Conservation (phyloP, 2,329 filamentous ascomycete genomes). For the Hymenoscyphus occultus region DNA sequence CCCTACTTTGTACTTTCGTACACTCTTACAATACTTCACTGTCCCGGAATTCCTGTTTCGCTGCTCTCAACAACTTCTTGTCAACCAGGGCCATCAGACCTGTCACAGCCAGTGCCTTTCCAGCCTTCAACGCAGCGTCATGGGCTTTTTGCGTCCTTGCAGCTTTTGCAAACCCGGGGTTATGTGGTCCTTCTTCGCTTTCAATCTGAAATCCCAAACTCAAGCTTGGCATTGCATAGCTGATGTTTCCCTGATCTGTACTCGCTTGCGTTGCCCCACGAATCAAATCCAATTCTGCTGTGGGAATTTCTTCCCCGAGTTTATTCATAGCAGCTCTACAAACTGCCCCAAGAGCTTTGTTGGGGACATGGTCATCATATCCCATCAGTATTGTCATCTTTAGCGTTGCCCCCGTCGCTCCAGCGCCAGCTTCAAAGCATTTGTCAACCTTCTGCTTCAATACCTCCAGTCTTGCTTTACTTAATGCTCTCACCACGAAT, state of each 20-base stretch:
- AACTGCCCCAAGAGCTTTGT: background rate
- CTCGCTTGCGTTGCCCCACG: slow-evolving; percentile 48
- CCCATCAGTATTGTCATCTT: slow-evolving; percentile 1
- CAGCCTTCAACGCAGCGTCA: slow-evolving; percentile 23
- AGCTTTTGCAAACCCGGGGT: slow-evolving; percentile 42
- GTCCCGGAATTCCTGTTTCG: slow-evolving; percentile 41
- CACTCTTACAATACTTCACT: no score
- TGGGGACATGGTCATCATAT: slow-evolving; percentile 10
- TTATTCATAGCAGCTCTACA: slow-evolving; percentile 2
- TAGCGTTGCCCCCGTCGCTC: slow-evolving; percentile 4
- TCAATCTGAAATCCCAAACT: slow-evolving; percentile 52
- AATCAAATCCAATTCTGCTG: slow-evolving; percentile 42
- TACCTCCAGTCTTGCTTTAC: background rate
- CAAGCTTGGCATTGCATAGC: slow-evolving; percentile 55
- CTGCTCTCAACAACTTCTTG: slow-evolving; percentile 41
- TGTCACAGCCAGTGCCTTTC: slow-evolving; percentile 40
- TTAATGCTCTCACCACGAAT: slow-evolving; percentile 6
- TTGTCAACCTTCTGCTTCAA: slow-evolving; percentile 6
- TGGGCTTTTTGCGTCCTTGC: slow-evolving; percentile 34
- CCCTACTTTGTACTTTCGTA: no score
- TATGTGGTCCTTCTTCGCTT: slow-evolving; percentile 49
- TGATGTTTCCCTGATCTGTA: slow-evolving; percentile 59
- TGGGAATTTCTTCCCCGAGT: slow-evolving; percentile 39
- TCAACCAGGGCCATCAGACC: slow-evolving; percentile 47
- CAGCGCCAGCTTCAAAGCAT: slow-evolving; percentile 5